Percentiles rank a stretch among this genome's conserved stretches.
Evolutionary conservation across 176 grass and related monocot species (phyloP).

Genomic region (Carex scoparia): DNA sequence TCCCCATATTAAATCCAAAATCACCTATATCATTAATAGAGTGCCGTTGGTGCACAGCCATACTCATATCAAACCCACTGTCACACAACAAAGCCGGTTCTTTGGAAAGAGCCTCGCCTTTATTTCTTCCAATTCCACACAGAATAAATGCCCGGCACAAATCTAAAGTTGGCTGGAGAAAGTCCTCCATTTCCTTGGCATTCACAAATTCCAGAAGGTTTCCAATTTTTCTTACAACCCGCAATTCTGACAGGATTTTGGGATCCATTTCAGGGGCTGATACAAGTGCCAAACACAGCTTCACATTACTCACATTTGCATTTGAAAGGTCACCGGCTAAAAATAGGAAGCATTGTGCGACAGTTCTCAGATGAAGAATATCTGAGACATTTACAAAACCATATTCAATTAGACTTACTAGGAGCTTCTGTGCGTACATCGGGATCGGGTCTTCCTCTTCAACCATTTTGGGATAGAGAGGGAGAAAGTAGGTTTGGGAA

Average conservation of each 20-base stretch:
- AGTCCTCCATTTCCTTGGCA: slow-evolving; percentile 95
- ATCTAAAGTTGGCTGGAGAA: slow-evolving; percentile 84
- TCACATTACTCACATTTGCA: slow-evolving; percentile 94
- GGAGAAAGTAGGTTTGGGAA: slow-evolving; percentile 75
- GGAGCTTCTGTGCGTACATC: slow-evolving; percentile 94
- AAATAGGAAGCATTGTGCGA: slow-evolving; percentile 83
- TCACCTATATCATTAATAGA: slow-evolving; percentile 84
- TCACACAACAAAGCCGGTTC: slow-evolving; percentile 71
- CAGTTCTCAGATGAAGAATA: slow-evolving; percentile 78
- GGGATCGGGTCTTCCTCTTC: slow-evolving; percentile 98
- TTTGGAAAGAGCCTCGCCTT: slow-evolving; percentile 63
- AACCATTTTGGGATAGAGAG: slow-evolving; percentile 76
- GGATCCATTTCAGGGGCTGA: slow-evolving; percentile 86
- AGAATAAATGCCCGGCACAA: slow-evolving; percentile 84
- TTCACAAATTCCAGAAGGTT: slow-evolving; percentile 88
- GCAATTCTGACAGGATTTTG: slow-evolving; percentile 81
- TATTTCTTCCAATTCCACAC: slow-evolving; percentile 65
- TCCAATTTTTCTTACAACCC: slow-evolving; percentile 82
- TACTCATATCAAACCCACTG: slow-evolving; percentile 76
- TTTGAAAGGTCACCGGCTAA: slow-evolving; percentile 87
- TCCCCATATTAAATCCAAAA: slow-evolving; percentile 71
- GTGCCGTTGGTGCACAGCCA: slow-evolving; percentile 78
- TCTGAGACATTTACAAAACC: slow-evolving; percentile 86
- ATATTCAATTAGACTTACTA: slow-evolving; percentile 93
- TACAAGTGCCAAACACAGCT: slow-evolving; percentile 81